Percentiles rank a stretch among this genome's conserved stretches.
These are phyloP conservation scores for Periconia macrospinosa DNA, from an alignment of 2,329 filamentous ascomycete species.

Conservation along the genomic window DNA sequence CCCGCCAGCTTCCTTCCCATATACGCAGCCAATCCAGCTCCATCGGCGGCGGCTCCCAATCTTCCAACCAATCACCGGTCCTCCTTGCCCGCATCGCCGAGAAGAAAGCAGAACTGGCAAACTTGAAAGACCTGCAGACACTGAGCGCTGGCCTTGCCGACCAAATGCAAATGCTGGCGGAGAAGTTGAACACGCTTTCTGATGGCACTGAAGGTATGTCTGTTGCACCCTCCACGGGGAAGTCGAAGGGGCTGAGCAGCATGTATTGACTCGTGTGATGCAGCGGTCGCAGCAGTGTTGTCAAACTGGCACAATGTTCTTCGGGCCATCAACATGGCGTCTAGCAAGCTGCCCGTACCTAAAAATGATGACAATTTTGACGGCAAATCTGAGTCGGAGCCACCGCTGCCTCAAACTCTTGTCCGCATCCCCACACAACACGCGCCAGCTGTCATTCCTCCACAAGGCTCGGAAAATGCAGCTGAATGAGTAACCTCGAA, in stretches of 20 bases:
- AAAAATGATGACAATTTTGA: constrained; percentile 50
- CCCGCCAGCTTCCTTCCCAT: constrained; percentile 61
- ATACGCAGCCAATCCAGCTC: constrained; percentile 60
- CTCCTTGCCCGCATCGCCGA: constrained; percentile 77
- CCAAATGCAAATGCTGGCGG: constrained; percentile 81
- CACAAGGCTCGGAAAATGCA: constrained; percentile 31
- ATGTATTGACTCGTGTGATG: constrained; percentile 21
- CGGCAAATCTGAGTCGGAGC: constrained; percentile 43
- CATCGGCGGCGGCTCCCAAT: constrained; percentile 39
- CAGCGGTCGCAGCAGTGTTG: constrained; percentile 81
- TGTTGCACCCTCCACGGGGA: constrained; percentile 3
- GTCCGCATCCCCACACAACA: constrained; percentile 85
- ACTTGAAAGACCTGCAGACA: constrained; percentile 74
- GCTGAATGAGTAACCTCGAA: constrained; percentile 26
- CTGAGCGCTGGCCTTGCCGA: constrained; percentile 76
- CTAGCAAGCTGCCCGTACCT: constrained; percentile 69
- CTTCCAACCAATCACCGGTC: constrained; percentile 65
- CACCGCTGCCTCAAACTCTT: constrained; percentile 75
- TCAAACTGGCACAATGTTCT: constrained; percentile 88
- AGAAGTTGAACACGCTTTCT: constrained; percentile 75
- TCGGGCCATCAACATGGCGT: constrained; percentile 83
- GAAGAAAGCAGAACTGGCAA: constrained; percentile 82
- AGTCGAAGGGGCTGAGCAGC: constrained; percentile 7
- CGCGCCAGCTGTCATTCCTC: constrained; percentile 40
- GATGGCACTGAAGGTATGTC: constrained; percentile 75